Conservation (phyloP, 1,284 basidiomycete genomes). For the Malassezia slooffiae region DNA sequence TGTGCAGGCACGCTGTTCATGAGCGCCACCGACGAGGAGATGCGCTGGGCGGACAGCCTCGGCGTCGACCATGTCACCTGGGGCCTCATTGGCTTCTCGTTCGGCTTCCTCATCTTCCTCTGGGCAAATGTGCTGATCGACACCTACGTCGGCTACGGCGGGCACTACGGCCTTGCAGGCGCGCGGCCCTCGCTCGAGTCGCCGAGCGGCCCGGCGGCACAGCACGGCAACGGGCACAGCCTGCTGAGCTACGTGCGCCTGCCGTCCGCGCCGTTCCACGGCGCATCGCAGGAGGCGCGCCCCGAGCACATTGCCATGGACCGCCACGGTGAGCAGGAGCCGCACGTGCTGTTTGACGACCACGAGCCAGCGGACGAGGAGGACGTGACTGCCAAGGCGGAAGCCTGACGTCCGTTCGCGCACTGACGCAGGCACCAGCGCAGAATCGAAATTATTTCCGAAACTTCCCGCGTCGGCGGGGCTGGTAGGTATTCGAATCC, state of each 20-base stretch:
- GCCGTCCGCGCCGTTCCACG: not conserved
- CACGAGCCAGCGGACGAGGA: slow-evolving; percentile 10
- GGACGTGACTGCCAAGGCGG: not conserved
- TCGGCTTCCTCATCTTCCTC: slow-evolving; percentile 33
- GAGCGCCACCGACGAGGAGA: slow-evolving; percentile 45
- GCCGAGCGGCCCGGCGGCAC: not conserved
- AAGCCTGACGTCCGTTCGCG: not conserved
- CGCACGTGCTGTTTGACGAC: slow-evolving; percentile 11
- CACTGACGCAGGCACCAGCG: too few relatives aligned
- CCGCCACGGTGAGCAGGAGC: not conserved
- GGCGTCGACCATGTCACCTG: slow-evolving; percentile 43
- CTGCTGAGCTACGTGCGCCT: not conserved
- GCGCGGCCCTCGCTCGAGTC: not conserved
- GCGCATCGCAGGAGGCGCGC: not conserved
- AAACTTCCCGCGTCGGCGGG: too few relatives aligned
- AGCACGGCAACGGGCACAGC: not conserved
- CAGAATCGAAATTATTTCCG: too few relatives aligned
- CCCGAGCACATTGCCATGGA: not conserved
- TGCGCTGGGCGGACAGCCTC: slow-evolving; percentile 35
- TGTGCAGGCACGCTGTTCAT: slow-evolving; percentile 40
- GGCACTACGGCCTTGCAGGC: slow-evolving; percentile 18
- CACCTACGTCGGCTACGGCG: slow-evolving; percentile 34
- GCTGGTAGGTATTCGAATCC: too few relatives aligned
- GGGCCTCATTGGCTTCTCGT: slow-evolving; percentile 40
- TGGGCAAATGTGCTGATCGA: slow-evolving; percentile 43